Evolutionary conservation across 176 grass and related monocot species (phyloP).

Genomic region (Metroxylon sagu): DNA sequence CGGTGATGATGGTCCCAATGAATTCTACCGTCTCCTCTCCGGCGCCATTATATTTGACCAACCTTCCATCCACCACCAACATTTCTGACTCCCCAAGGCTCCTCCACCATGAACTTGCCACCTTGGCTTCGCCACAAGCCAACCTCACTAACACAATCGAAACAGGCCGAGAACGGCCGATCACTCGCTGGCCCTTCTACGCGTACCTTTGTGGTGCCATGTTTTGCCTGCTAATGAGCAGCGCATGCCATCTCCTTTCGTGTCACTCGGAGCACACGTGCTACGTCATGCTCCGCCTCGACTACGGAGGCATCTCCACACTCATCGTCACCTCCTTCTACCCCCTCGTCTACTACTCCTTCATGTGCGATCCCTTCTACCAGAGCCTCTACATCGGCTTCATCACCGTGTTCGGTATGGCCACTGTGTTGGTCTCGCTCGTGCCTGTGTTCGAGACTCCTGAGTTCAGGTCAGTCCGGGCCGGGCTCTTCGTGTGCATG

Average conservation of each 20-base stretch:
- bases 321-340: constrained; percentile 94
- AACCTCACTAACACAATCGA: background rate
- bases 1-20: constrained; percentile 20
- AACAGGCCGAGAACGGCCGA: background rate
- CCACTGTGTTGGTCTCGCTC: constrained; percentile 43
- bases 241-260: constrained; percentile 60
- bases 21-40: background rate
- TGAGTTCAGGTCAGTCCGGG: constrained; percentile 34
- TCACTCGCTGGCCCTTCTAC: constrained; percentile 63
- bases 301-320: constrained; percentile 63
- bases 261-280: constrained; percentile 70
- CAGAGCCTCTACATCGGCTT: constrained; percentile 47
- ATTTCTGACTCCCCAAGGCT: too few species aligned
- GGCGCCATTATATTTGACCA: too few species aligned
- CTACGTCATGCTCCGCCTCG: constrained; percentile 72
- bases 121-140: too few species aligned
- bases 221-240: constrained; percentile 83
- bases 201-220: constrained; percentile 62
- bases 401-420: constrained; percentile 47
- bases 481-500: constrained; percentile 56
- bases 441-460: constrained; percentile 58
- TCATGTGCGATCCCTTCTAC: constrained; percentile 47
- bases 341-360: constrained; percentile 84
- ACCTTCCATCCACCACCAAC: too few species aligned
- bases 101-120: too few species aligned